Percentiles rank a stretch among this genome's conserved stretches.
Evolutionary conservation across 495 filamentous ascomycete genomes (phyloP).

Genomic region (Neurospora sp.): DNA sequence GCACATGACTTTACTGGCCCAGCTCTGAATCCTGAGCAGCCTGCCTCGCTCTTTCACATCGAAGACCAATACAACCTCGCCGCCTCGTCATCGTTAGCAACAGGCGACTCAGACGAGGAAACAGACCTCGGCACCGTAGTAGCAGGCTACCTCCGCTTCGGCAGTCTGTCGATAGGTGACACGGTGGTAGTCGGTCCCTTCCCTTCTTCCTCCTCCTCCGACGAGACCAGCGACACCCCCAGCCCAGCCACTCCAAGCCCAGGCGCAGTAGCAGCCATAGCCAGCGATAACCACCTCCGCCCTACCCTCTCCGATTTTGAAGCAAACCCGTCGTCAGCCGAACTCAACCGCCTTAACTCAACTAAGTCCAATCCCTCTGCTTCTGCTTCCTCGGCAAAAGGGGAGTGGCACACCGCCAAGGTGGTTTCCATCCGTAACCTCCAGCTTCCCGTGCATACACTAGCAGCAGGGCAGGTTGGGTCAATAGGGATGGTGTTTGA

Average conservation of each 20-base stretch:
- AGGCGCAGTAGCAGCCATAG: neutral
- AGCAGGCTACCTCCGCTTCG: slow-evolving; percentile 73
- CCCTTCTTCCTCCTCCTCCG: slow-evolving; percentile 21
- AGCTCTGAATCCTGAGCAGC: slow-evolving; percentile 39
- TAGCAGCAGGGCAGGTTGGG: slow-evolving; percentile 82
- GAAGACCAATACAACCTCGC: slow-evolving; percentile 61
- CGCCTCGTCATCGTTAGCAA: slow-evolving; percentile 32
- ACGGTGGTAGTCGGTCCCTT: slow-evolving; percentile 74
- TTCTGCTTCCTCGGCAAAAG: slow-evolving; percentile 36
- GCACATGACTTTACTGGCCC: slow-evolving; percentile 32
- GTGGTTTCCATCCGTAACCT: slow-evolving; percentile 83
- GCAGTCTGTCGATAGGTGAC: slow-evolving; percentile 68
- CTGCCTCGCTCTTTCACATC: slow-evolving; percentile 64
- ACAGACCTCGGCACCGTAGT: slow-evolving; percentile 50
- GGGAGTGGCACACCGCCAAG: slow-evolving; percentile 65
- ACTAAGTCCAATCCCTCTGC: slow-evolving; percentile 23
- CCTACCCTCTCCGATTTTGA: slow-evolving; percentile 25
- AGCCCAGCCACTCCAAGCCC: slow-evolving; percentile 7
- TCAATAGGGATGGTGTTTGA: slow-evolving; percentile 61
- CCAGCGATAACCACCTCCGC: slow-evolving; percentile 19
- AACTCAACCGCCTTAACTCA: slow-evolving; percentile 28
- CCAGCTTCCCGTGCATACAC: slow-evolving; percentile 66
- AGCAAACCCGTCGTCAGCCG: slow-evolving; percentile 29
- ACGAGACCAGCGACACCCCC: slow-evolving; percentile 24
- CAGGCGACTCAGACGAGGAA: slow-evolving; percentile 24